Percentiles rank a stretch among this genome's conserved stretches.
These are phyloP conservation scores for Tetradesmus lagerheimii DNA, from an alignment of 139 green algal genomes.

Conservation along the genomic window DNA sequence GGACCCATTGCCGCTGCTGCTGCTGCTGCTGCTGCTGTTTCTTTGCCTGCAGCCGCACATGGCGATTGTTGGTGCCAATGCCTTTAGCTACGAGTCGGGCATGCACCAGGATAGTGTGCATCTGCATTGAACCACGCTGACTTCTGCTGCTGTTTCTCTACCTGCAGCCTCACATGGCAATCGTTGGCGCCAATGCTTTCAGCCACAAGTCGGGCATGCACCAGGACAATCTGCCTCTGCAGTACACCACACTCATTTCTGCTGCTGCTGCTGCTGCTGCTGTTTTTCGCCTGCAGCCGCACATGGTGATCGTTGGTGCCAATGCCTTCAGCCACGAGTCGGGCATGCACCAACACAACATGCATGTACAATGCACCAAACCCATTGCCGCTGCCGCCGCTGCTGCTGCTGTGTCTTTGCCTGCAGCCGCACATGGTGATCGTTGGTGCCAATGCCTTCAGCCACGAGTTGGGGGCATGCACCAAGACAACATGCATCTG, in stretches of 20 bases:
- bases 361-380: too few relatives aligned
- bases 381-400: background rate
- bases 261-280: background rate
- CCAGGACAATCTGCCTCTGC: too few relatives aligned
- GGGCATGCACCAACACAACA: background rate
- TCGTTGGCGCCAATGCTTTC: conserved; percentile 99
- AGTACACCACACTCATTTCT: too few relatives aligned
- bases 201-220: conserved; percentile 97
- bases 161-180: conserved; percentile 94
- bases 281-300: too few relatives aligned
- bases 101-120: too few relatives aligned
- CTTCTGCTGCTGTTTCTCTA: too few relatives aligned
- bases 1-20: background rate
- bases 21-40: too few relatives aligned
- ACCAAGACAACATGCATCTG: too few relatives aligned
- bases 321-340: background rate
- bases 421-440: too few relatives aligned
- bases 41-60: too few relatives aligned
- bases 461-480: background rate
- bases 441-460: background rate
- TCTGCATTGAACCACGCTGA: too few relatives aligned
- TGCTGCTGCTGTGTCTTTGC: background rate
- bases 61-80: background rate
- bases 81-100: too few relatives aligned
- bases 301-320: background rate